Evolutionary conservation across 306 rosid species (phyloP), one percentile per base, ranked within the genome.

Genomic region (Parietaria judaica): DNA sequence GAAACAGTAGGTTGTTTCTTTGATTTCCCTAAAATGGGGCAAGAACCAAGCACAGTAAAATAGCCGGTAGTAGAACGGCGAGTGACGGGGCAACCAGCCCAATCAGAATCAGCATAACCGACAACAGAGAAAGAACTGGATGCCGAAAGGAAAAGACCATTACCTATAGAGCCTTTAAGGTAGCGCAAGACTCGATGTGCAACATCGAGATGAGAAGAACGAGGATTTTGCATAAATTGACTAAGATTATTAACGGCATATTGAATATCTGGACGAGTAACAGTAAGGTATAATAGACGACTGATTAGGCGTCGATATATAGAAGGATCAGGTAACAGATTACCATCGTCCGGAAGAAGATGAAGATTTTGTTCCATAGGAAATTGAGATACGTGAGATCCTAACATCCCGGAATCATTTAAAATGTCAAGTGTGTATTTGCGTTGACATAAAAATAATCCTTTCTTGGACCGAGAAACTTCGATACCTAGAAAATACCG

Each of bases 401-500:
- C 43, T 8, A 6, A 17, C 14, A 56, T 31, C 8, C 56, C 16
- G 3, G 49, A 56, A 36, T 66, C 7, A 11, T 11, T 10, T 23
- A 56, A 47, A 6, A 66, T 66, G 15, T 66, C 71, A 45, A 66
- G 15, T 14, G 48, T 34, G 11, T 66, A 45, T 57, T 56, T 66
- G 5, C 47, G 1, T 43, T 66, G 56, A 44, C 48, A 55, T 5
- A 56, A 6, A 47, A 56, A 46, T n/a, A 56, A 45, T 0, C 54
- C 63, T 56, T 31, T 14, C 8, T 46, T 35, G 14, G 55, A 66
- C 1, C 7, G 48, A 5, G 56, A 46, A 0, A 56, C 53, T 36
- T 66, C 47, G 10, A 66, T 44, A 3, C 71, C 46, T 31, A 46
- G 16, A 14, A 65, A 54, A 41, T 51, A 65, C n/a, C n/a, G 14